Evolutionary conservation across 257 asterid species (phyloP), one percentile per base, ranked within the genome.

Genomic region (Lavandula angustifolia): DNA sequence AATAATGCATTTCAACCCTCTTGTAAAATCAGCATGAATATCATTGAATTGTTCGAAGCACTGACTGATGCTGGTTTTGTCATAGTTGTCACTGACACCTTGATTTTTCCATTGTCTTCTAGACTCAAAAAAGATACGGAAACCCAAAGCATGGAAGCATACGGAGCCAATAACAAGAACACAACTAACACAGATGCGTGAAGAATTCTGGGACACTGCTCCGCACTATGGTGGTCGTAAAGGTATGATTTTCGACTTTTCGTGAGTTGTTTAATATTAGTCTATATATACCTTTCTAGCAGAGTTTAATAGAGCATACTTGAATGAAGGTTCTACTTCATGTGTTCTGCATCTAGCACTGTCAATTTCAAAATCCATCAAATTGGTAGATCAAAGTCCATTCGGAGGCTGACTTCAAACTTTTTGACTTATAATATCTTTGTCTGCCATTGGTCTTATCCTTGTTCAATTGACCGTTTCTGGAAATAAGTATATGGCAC

Each of bases 141-240:
- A 85, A 67, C 88, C 88, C 68, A 85, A 82, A 80, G 76, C 88
- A 46, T 85, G 92, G 88, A 85, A 76, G 76, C 86, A 85, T 69
- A 43, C 86, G 17, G 84, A 82, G 41, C 67, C 82, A 29, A 80
- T 85, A 78, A 80, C 92, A 40, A 70, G 76, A 64, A 86, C 74
- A 38, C 88, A 85, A 64, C 83, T 85, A 37, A 58, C 62, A 35
- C 75, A 65, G 71, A 69, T 85, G 83, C 87, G 92, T 1, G 92
- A 82, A 38, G 92, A 84, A 69, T 84, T 84, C 66, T 84, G 91
- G 91, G 91, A 84, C 66, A 84, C 91, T 71, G 87, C 87, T 22
- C 91, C 91, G 18, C 92, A 82, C 62, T 85, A 82, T 70, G 92
- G 92, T 64, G 92, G 92, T 18, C 65, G 83, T 68, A 76, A 82